Evolutionary conservation across 1,139 yeast genomes (phyloP).

Genomic region (Candida pseudoviswanathii): DNA sequence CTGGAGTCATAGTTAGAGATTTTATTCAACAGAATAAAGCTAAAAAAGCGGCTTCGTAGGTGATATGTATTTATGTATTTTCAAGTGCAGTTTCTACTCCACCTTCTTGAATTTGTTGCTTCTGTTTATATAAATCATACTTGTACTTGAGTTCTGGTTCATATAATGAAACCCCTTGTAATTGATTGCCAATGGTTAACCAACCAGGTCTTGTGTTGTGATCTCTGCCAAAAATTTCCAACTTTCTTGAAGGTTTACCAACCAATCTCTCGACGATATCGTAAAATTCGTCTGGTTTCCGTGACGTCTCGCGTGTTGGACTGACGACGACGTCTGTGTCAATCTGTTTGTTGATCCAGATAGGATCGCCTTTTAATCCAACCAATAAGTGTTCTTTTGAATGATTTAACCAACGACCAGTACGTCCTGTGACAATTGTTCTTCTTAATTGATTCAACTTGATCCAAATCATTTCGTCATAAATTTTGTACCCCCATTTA

Average conservation of each 20-base stretch:
- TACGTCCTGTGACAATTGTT: constrained; percentile 91
- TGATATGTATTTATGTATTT: background rate
- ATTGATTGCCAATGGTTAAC: constrained; percentile 86
- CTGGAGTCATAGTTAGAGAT: constrained; percentile 38
- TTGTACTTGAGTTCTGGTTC: constrained; percentile 58
- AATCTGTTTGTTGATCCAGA: constrained; percentile 66
- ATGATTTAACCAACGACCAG: constrained; percentile 97
- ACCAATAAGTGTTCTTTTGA: constrained; percentile 89
- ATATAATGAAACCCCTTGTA: constrained; percentile 58
- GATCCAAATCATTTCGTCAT: constrained; percentile 87
- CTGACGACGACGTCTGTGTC: constrained; percentile 83
- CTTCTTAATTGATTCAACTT: constrained; percentile 84
- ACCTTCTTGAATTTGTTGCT: background rate
- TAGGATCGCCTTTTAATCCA: constrained; percentile 79
- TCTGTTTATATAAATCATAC: constrained; percentile 26
- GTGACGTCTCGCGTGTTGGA: constrained; percentile 81
- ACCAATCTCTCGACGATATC: constrained; percentile 85
- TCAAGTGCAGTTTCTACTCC: background rate
- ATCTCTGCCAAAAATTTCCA: constrained; percentile 86
- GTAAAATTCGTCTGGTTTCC: constrained; percentile 89
- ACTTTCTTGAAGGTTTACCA: constrained; percentile 72
- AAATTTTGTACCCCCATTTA: constrained; percentile 80
- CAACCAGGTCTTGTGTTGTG: constrained; percentile 89
- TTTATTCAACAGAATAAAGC: constrained; percentile 20
- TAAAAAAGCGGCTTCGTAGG: constrained; percentile 2